Evolutionary conservation across 306 rosid species (phyloP).

Genomic region (Sechiopsis laciniata): DNA sequence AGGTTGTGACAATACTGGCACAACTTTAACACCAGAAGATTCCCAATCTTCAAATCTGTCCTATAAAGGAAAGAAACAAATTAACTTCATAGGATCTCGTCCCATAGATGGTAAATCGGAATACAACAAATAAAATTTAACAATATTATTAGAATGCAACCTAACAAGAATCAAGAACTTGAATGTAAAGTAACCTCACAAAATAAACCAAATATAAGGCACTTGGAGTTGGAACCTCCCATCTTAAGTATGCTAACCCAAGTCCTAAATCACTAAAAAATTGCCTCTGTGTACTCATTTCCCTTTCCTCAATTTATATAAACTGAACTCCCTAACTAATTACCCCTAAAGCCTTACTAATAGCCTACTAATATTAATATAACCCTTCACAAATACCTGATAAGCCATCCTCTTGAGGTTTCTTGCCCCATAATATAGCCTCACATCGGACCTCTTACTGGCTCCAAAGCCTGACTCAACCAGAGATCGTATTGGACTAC

Average conservation of each 20-base stretch:
- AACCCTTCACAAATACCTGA: slow-evolving; percentile 42
- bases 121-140: slow-evolving; percentile 16
- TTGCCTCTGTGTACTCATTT: too few relatives aligned
- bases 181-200: too few relatives aligned
- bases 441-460: slow-evolving; percentile 66
- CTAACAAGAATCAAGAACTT: too few relatives aligned
- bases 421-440: slow-evolving; percentile 78
- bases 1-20: slow-evolving; percentile 90
- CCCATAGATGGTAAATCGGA: neutral
- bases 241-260: too few relatives aligned
- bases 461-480: slow-evolving; percentile 76
- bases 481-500: slow-evolving; percentile 85
- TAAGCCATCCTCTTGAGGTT: slow-evolving; percentile 91
- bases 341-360: too few relatives aligned
- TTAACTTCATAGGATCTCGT: neutral
- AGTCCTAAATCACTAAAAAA: too few relatives aligned
- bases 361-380: too few relatives aligned
- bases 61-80: slow-evolving; percentile 37
- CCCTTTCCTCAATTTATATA: too few relatives aligned
- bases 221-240: too few relatives aligned
- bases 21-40: slow-evolving; percentile 76
- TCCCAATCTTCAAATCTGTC: slow-evolving; percentile 91
- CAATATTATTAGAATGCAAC: neutral
- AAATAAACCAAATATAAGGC: too few relatives aligned
- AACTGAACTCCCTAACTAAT: too few relatives aligned